phyloP scores from a whole-genome alignment of 768 basidiomycete species.

The Boletus bicolor region DNA sequence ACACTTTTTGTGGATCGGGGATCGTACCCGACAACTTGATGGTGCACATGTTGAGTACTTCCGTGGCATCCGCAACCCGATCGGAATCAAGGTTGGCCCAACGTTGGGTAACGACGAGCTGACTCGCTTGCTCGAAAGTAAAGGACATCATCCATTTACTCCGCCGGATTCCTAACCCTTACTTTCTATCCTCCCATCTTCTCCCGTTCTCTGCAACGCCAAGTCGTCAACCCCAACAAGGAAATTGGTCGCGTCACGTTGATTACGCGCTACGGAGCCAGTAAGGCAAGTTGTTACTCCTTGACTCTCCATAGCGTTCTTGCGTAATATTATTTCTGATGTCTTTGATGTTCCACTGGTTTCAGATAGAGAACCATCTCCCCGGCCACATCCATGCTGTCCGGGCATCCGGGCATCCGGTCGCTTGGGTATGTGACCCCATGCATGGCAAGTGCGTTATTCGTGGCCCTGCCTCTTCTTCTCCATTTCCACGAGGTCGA shows the following conservation, averaged over 20 bases:
- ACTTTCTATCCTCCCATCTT: background rate
- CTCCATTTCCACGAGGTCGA: background rate
- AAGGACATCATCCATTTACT: slow-evolving; percentile 23
- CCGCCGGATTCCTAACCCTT: background rate
- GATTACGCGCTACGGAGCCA: slow-evolving; percentile 91
- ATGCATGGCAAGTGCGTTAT: slow-evolving; percentile 94
- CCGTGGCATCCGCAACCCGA: slow-evolving; percentile 86
- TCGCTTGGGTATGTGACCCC: slow-evolving; percentile 94
- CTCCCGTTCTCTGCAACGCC: background rate
- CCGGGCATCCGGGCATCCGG: slow-evolving; percentile 75
- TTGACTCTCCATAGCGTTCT: background rate
- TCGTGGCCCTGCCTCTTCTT: background rate
- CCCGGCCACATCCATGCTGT: slow-evolving; percentile 81
- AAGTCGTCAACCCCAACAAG: slow-evolving; percentile 85
- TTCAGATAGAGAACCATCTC: slow-evolving; percentile 72
- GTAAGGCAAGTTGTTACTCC: slow-evolving; percentile 50
- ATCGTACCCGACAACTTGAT: slow-evolving; percentile 86
- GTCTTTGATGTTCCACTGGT: background rate
- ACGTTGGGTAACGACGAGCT: slow-evolving; percentile 79
- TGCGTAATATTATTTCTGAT: background rate
- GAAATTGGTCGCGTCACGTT: slow-evolving; percentile 82
- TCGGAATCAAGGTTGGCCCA: slow-evolving; percentile 96
- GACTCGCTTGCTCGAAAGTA: slow-evolving; percentile 70
- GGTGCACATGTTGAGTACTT: slow-evolving; percentile 98
- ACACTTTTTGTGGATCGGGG: slow-evolving; percentile 97